phyloP scores from a whole-genome alignment of 2,329 filamentous ascomycete species.

The Trichothecium sympodiale region DNA sequence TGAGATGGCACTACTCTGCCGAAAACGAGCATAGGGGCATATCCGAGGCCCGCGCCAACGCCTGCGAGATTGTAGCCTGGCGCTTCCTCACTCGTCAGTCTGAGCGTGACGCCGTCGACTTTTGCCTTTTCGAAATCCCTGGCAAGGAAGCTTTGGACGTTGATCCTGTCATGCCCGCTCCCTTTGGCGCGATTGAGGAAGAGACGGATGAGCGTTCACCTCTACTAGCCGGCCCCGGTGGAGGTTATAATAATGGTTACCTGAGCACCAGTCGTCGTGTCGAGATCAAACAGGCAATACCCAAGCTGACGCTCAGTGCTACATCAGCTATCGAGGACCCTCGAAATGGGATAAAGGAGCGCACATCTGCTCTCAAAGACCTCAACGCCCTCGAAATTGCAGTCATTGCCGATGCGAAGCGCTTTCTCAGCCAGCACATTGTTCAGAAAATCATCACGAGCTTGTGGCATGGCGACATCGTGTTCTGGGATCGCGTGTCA shows the following conservation, averaged over 20 bases:
- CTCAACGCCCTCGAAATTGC: conserved; percentile 84
- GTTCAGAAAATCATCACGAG: conserved; percentile 76
- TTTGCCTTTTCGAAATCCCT: conserved; percentile 62
- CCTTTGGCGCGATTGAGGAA: conserved; percentile 14
- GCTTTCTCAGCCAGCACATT: conserved; percentile 68
- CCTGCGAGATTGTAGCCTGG: conserved; percentile 74
- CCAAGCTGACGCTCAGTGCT: conserved; percentile 1
- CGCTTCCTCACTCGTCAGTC: conserved; percentile 61
- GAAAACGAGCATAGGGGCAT: conserved; percentile 53
- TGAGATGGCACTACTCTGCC: conserved; percentile 63
- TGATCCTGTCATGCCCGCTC: conserved; percentile 1
- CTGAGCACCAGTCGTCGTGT: conserved; percentile 30
- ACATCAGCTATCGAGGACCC: not conserved
- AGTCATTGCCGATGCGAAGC: conserved; percentile 69
- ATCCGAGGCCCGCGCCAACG: conserved; percentile 57
- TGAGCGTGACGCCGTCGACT: conserved; percentile 63
- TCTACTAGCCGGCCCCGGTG: conserved; percentile 23
- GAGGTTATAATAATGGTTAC: conserved; percentile 9
- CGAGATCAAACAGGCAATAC: conserved; percentile 19
- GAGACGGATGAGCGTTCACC: conserved; percentile 36
- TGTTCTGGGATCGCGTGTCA: conserved; percentile 75
- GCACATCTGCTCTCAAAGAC: conserved; percentile 62
- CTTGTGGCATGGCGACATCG: conserved; percentile 77
- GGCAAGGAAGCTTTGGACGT: conserved; percentile 11
- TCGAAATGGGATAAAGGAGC: conserved; percentile 35